phyloP scores from a whole-genome alignment of 2,329 filamentous ascomycete species.

The Tolypocladium pustulatum region DNA sequence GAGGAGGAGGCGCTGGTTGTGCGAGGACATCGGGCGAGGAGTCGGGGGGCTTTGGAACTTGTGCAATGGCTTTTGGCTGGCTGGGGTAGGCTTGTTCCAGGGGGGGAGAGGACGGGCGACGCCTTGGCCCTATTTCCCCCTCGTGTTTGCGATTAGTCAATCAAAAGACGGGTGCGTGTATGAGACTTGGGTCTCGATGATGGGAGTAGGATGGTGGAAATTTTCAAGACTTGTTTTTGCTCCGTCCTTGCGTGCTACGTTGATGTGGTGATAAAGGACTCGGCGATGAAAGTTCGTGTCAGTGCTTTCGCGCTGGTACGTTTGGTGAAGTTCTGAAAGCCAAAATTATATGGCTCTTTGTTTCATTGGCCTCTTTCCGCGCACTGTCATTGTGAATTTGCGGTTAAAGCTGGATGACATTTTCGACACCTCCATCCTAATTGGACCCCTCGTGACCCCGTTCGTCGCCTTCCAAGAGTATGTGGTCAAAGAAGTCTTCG shows the following conservation, averaged over 20 bases:
- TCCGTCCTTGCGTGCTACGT: neutral
- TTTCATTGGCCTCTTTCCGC: neutral
- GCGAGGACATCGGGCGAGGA: slow-evolving; percentile 4
- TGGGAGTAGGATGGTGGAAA: neutral
- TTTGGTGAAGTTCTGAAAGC: neutral
- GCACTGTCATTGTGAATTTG: neutral
- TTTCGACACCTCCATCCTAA: neutral
- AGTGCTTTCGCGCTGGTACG: neutral
- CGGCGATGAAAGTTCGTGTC: neutral
- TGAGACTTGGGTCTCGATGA: neutral
- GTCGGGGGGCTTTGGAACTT: slow-evolving; percentile 4
- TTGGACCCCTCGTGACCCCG: neutral
- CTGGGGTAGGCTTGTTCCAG: neutral
- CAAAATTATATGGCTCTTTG: neutral
- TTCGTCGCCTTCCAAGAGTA: neutral
- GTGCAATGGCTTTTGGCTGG: slow-evolving; percentile 1
- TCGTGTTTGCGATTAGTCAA: neutral
- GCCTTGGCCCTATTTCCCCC: neutral
- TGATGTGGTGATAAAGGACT: neutral
- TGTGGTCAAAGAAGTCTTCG: slow-evolving; percentile 1
- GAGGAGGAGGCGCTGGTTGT: neutral
- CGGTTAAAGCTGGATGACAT: no score
- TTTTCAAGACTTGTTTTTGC: neutral
- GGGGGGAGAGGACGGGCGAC: neutral
- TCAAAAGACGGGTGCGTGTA: neutral